These are phyloP conservation scores for Pythium phragmitis DNA, from an alignment of 352 stramenopile genomes.

Conservation along the genomic window DNA sequence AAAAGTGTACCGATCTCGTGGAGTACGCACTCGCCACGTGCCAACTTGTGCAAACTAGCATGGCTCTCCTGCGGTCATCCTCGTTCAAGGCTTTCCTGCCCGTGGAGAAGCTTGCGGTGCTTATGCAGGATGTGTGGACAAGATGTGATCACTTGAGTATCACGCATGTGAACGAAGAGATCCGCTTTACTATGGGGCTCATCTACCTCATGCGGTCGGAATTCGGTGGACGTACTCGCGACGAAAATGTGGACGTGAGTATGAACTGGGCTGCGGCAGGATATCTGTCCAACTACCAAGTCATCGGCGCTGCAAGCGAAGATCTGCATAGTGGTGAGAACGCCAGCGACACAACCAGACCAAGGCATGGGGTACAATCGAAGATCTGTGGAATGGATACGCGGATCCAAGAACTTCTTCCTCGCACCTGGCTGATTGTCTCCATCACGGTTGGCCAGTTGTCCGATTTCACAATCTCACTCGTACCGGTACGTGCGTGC, in stretches of 20 bases:
- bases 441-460: conserved; percentile 15
- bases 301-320: not conserved
- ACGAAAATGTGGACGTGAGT: conserved; percentile 6
- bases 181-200: conserved; percentile 43
- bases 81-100: conserved; percentile 37
- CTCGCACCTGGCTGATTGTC: conserved; percentile 19
- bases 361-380: not conserved
- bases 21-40: conserved; percentile 53
- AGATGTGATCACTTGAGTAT: conserved; percentile 45
- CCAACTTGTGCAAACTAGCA: conserved; percentile 42
- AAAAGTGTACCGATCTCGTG: conserved; percentile 37
- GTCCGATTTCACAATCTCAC: conserved; percentile 18
- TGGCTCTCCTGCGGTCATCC: conserved; percentile 38
- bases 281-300: conserved; percentile 16
- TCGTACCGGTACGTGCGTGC: conserved; percentile 18
- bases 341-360: not conserved
- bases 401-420: not conserved
- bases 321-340: not conserved
- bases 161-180: conserved; percentile 41
- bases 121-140: conserved; percentile 48
- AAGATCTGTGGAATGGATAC: not conserved
- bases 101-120: conserved; percentile 26
- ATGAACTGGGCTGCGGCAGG: conserved; percentile 9
- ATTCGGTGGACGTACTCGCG: conserved; percentile 12
- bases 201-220: conserved; percentile 46